These are phyloP conservation scores for Calonectria ilicicola DNA, from an alignment of 2,329 filamentous ascomycete species.

Conservation along the genomic window DNA sequence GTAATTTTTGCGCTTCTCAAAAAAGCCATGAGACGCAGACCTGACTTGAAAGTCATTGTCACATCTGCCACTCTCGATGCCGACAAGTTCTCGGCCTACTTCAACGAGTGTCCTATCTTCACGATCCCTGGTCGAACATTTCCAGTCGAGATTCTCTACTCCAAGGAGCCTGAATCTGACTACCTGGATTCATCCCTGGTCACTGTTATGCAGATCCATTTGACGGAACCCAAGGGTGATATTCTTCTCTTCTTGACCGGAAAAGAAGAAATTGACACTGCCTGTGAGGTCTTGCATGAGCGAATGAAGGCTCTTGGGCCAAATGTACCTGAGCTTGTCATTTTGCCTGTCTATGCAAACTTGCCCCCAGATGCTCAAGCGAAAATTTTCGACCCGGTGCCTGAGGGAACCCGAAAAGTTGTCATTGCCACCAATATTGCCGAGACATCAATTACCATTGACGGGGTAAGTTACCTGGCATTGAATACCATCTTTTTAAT, in stretches of 20 bases:
- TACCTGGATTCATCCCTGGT: conserved; percentile 95
- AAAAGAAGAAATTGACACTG: conserved; percentile 97
- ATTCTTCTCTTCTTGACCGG: conserved; percentile 98
- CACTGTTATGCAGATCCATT: conserved; percentile 97
- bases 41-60: conserved; percentile 94
- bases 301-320: conserved; percentile 96
- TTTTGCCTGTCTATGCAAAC: conserved; percentile 95
- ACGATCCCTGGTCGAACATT: conserved; percentile 95
- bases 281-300: conserved; percentile 91
- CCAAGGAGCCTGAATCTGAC: conserved; percentile 92
- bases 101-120: conserved; percentile 95
- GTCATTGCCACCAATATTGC: conserved; percentile 99
- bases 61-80: conserved; percentile 97
- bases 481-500: not conserved
- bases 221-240: conserved; percentile 91
- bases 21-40: conserved; percentile 87
- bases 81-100: conserved; percentile 97
- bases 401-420: conserved; percentile 87
- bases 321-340: conserved; percentile 89
- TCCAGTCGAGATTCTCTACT: conserved; percentile 96
- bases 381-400: conserved; percentile 93
- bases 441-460: conserved; percentile 97
- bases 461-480: conserved; percentile 57
- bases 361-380: conserved; percentile 95
- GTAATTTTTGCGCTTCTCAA: conserved; percentile 95